Evolutionary conservation across 768 basidiomycete species (phyloP).

Genomic region (Boletus pseudo-olivaceus): DNA sequence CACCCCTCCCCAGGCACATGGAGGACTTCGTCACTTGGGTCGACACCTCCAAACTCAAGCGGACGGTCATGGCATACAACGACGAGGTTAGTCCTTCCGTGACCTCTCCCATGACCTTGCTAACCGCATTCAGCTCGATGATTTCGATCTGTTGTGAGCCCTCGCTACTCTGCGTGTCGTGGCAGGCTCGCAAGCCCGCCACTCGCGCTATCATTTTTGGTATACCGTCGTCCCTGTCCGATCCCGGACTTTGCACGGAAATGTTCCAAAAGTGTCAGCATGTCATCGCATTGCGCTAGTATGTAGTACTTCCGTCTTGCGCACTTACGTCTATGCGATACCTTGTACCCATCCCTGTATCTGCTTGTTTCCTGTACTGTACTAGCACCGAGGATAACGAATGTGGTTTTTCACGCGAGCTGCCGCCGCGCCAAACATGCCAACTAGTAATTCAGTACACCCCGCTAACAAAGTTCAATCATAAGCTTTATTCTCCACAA

Average conservation of each 20-base stretch:
- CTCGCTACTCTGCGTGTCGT: neutral
- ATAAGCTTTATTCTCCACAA: slow-evolving; percentile 4
- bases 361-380: neutral
- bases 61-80: slow-evolving; percentile 94
- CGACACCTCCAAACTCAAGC: slow-evolving; percentile 93
- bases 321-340: neutral
- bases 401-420: slow-evolving; percentile 21
- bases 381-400: neutral
- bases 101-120: neutral
- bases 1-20: slow-evolving; percentile 65
- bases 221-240: neutral
- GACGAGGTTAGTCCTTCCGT: slow-evolving; percentile 66
- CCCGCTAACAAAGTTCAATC: slow-evolving; percentile 1
- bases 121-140: slow-evolving; percentile 67
- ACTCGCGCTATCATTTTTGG: neutral
- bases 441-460: slow-evolving; percentile 1
- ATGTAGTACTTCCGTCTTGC: neutral
- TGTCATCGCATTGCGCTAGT: neutral
- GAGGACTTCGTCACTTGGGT: slow-evolving; percentile 99
- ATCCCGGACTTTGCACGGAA: slow-evolving; percentile 2
- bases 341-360: neutral
- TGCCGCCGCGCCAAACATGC: slow-evolving; percentile 15
- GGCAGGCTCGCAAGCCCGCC: neutral
- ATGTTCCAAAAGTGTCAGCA: neutral
- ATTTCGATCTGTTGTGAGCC: slow-evolving; percentile 79